Evolutionary conservation across 2,329 filamentous ascomycete species (phyloP), one percentile per base, ranked within the genome.

Genomic region (Scortechinia acanthostroma): DNA sequence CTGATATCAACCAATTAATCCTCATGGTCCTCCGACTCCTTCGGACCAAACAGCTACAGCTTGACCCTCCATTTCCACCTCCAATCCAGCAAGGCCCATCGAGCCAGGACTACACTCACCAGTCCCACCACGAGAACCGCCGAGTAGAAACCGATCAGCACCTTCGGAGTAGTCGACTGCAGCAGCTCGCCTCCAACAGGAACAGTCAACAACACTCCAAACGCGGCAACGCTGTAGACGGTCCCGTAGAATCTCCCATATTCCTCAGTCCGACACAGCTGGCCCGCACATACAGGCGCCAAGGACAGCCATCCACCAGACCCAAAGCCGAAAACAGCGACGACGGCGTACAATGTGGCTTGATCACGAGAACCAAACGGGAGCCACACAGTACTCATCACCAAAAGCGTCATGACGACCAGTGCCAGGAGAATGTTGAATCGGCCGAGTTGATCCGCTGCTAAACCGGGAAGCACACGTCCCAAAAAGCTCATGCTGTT

Each of bases 101-200:
- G 25, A 30, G 25, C 10, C 25, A 30, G 10, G 25, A n/a, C 25
- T n/a, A 30, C 25, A 30, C 25, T 30, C 25, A 30, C 25, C 10
- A 30, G 25, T n/a, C 63, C 65, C 4, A 65, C 43, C 4, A 65
- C 52, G 3, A 71, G 49, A 3, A 73, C 52, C 0, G 60, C 68
- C 4, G 66, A 61, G 49, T 70, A 70, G 20, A 74, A 67, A 1
- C 67, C 68, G 14, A 71, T 65, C 15, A 74, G 55, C 1, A 62
- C 59, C 46, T 61, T 57, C 1, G 69, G 63, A 0, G 69, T 69
- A 35, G 70, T 65, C 10, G 10, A 13, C 10, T 40, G 14, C 35
- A 40, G 20, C 14, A 40, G 14, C 35, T 13, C 35, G 6, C 35
- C 35, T 19, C 13, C 35, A 10, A 40, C 35, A 10, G 35, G 35